Evolutionary conservation across 1,284 basidiomycete genomes (phyloP).

Genomic region (Ganoderma boninense): DNA sequence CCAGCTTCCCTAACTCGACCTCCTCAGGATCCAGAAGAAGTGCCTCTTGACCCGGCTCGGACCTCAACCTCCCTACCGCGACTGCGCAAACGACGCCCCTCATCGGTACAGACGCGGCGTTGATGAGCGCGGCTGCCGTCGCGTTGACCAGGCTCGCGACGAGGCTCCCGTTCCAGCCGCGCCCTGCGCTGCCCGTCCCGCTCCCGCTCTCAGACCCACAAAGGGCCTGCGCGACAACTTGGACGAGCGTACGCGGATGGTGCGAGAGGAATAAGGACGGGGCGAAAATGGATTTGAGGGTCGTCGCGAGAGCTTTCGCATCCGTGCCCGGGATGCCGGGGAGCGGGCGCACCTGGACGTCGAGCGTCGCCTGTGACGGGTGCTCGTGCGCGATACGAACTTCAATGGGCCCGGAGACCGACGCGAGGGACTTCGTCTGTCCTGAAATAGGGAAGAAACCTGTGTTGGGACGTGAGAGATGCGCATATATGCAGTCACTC

Average conservation of each 20-base stretch:
- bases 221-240: conserved; percentile 73
- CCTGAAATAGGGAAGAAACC: conserved; percentile 43
- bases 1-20: conserved; percentile 48
- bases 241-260: conserved; percentile 73
- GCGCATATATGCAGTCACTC: conserved; percentile 26
- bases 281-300: conserved; percentile 62
- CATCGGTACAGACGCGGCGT: conserved; percentile 75
- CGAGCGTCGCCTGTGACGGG: conserved; percentile 76
- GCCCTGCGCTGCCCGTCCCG: conserved; percentile 38
- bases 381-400: conserved; percentile 70
- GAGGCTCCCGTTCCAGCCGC: conserved; percentile 41
- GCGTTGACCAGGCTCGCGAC: conserved; percentile 74
- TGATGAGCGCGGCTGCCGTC: conserved; percentile 68
- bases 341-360: conserved; percentile 73
- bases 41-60: conserved; percentile 11
- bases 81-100: conserved; percentile 73
- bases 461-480: neutral
- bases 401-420: conserved; percentile 81
- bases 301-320: conserved; percentile 62
- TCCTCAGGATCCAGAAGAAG: conserved; percentile 65
- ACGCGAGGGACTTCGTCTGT: conserved; percentile 62
- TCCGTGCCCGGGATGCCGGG: conserved; percentile 71
- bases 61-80: conserved; percentile 54
- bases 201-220: conserved; percentile 44
- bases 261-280: conserved; percentile 67